phyloP scores from a whole-genome alignment of 2,329 filamentous ascomycete species.

The Botryosphaeria dothidea region DNA sequence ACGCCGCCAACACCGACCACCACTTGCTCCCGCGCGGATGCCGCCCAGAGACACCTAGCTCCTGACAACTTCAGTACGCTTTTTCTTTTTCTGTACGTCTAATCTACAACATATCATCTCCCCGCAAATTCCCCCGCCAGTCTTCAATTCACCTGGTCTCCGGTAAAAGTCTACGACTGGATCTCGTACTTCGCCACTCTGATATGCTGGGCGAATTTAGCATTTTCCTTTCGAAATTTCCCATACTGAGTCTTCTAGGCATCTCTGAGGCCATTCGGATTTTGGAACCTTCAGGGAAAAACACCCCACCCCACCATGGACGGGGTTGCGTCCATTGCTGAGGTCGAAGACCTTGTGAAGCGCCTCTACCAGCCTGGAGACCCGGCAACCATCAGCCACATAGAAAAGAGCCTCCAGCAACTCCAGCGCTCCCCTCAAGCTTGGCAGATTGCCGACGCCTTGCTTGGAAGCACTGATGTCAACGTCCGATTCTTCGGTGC shows the following conservation, averaged over 20 bases:
- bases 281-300: background rate
- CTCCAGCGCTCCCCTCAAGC: constrained; percentile 79
- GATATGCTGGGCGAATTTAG: background rate
- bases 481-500: constrained; percentile 91
- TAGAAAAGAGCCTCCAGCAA: constrained; percentile 74
- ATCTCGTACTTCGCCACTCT: background rate
- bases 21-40: background rate
- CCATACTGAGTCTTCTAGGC: background rate
- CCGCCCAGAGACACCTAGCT: background rate
- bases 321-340: constrained; percentile 24
- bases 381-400: constrained; percentile 49
- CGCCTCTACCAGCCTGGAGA: constrained; percentile 52
- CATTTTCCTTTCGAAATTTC: background rate
- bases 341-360: constrained; percentile 49
- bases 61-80: no score
- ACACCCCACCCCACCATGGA: background rate
- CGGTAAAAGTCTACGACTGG: background rate
- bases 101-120: background rate
- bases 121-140: background rate
- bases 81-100: background rate
- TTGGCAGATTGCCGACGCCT: constrained; percentile 80
- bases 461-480: constrained; percentile 68
- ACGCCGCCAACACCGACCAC: background rate
- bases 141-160: background rate
- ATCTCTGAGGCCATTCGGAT: background rate